Evolutionary conservation across 192 early-diverging fungal species (phyloP).

Genomic region (Coemansia javaensis): DNA sequence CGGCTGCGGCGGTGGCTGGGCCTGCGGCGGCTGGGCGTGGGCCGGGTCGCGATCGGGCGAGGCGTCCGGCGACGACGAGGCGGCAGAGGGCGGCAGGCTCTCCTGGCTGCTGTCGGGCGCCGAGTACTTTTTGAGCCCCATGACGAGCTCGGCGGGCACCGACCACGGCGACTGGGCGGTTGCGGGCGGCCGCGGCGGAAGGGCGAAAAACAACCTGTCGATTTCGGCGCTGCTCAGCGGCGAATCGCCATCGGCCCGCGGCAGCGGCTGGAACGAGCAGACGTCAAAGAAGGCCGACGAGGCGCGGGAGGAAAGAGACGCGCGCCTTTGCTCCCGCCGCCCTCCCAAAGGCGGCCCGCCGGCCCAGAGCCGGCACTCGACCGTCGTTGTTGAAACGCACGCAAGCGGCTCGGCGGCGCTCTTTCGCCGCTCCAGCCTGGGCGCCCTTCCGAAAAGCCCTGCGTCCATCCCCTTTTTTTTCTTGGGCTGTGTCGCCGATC

Average conservation of each 20-base stretch:
- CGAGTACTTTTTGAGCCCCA: constrained; percentile 19
- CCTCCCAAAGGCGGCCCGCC: constrained; percentile 3
- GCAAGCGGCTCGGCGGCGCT: constrained; percentile 37
- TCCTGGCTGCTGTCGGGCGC: constrained; percentile 3
- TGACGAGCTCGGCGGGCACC: constrained; percentile 18
- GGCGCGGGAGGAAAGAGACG: constrained; percentile 22
- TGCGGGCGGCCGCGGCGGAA: no score
- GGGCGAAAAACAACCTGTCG: constrained; percentile 23
- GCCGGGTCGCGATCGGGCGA: constrained; percentile 9
- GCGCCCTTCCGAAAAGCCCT: not conserved
- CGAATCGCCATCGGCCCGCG: no score
- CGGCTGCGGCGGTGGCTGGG: not conserved
- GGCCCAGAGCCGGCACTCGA: constrained; percentile 30
- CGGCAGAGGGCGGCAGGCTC: constrained; percentile 7
- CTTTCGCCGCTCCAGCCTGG: not conserved
- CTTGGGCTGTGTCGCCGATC: no score
- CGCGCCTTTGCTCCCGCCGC: not conserved
- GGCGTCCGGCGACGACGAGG: constrained; percentile 3
- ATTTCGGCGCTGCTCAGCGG: constrained; percentile 28
- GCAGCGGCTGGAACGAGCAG: constrained; percentile 24
- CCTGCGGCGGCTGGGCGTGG: constrained; percentile 1
- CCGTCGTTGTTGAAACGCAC: constrained; percentile 18
- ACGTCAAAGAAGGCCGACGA: constrained; percentile 22
- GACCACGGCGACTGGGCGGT: no score
- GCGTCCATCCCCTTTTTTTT: not conserved